Conservation (phyloP, 1,139 yeast species). For the Saccharomyces hybrid region DNA sequence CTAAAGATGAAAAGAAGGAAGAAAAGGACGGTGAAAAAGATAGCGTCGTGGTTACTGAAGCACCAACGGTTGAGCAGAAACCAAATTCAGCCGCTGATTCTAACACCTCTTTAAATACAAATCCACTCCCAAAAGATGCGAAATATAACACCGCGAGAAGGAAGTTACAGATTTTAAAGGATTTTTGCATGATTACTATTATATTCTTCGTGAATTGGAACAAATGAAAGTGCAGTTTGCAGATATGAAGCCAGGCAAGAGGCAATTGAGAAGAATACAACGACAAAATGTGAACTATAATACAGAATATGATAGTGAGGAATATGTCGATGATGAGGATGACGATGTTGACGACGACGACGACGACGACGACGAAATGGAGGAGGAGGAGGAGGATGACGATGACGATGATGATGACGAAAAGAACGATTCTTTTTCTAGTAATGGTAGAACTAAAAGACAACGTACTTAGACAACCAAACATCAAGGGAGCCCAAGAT, state of each 20-base stretch:
- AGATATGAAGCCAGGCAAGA: conserved; percentile 27
- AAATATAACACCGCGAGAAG: conserved; percentile 27
- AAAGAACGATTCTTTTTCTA: not conserved
- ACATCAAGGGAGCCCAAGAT: not conserved
- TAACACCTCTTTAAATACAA: conserved; percentile 15
- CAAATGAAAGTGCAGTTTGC: conserved; percentile 24
- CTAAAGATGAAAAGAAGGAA: conserved; percentile 9
- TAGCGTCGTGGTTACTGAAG: not conserved
- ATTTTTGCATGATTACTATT: conserved; percentile 20
- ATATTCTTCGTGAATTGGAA: conserved; percentile 22
- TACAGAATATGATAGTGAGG: conserved; percentile 14
- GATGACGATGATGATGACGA: conserved; percentile 3
- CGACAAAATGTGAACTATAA: conserved; percentile 22
- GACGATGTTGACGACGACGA: conserved; percentile 6
- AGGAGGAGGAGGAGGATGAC: not conserved
- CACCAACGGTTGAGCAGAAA: not conserved
- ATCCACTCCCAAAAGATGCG: conserved; percentile 29
- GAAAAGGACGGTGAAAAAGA: conserved; percentile 5
- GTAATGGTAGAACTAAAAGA: not conserved
- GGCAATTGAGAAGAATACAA: conserved; percentile 28
- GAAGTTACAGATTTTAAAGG: conserved; percentile 20
- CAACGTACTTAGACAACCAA: not conserved
- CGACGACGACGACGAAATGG: conserved; percentile 9
- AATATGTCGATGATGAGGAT: conserved; percentile 16
- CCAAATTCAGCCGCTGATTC: not conserved